Percentiles rank a stretch among this genome's conserved stretches.
Evolutionary conservation across 148 eudicot species (phyloP).

Genomic region (Chenopodium album): DNA sequence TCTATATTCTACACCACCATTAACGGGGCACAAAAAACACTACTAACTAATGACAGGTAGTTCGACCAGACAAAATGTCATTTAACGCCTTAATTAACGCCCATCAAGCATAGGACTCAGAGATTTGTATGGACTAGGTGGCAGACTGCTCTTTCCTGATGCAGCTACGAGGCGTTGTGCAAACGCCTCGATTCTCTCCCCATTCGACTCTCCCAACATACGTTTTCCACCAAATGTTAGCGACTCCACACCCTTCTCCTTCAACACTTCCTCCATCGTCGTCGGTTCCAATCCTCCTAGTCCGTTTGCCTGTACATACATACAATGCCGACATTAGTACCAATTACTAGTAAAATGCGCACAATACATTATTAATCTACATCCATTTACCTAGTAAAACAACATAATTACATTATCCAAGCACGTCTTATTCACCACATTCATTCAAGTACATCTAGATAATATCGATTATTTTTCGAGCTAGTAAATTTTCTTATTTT

Average conservation of each 20-base stretch:
- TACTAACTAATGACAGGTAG: constrained; percentile 13
- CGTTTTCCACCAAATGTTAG: constrained; percentile 93
- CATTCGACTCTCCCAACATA: constrained; percentile 71
- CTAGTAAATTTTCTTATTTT: too few relatives aligned
- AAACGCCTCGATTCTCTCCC: constrained; percentile 58
- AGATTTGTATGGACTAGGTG: constrained; percentile 88
- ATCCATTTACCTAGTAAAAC: too few relatives aligned
- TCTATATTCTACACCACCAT: constrained; percentile 18
- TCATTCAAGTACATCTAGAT: too few relatives aligned
- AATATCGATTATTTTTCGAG: too few relatives aligned
- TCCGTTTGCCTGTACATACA: constrained; percentile 52
- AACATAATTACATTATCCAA: too few relatives aligned
- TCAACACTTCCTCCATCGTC: constrained; percentile 43
- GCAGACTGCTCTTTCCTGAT: constrained; percentile 51
- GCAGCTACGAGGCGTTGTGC: constrained; percentile 76
- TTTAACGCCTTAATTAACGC: constrained; percentile 42
- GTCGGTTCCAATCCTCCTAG: constrained; percentile 19
- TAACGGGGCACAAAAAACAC: constrained; percentile 2
- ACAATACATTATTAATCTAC: too few relatives aligned
- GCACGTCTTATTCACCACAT: too few relatives aligned
- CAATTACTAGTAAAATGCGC: too few relatives aligned
- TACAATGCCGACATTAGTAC: not conserved
- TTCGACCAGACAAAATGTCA: not conserved
- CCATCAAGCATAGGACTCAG: constrained; percentile 68
- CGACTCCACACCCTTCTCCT: constrained; percentile 69